These are phyloP conservation scores for Endoconidiophora polonica DNA, from an alignment of 2,329 filamentous ascomycete species.

Conservation along the genomic window DNA sequence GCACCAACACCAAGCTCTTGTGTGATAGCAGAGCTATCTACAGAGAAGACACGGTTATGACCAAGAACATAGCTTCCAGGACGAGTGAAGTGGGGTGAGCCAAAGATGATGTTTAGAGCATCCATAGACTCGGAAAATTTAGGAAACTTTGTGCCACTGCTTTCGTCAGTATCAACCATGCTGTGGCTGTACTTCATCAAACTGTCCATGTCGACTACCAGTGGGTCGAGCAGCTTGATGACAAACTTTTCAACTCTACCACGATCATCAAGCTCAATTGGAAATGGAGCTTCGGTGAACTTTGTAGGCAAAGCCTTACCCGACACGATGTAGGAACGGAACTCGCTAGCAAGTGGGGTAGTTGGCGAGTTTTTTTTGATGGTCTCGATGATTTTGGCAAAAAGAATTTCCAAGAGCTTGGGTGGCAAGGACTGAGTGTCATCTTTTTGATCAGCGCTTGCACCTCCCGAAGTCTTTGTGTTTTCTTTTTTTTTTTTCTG, in stretches of 20 bases:
- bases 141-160: constrained; percentile 24
- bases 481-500: constrained; percentile 1
- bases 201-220: constrained; percentile 19
- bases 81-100: constrained; percentile 25
- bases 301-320: constrained; percentile 2
- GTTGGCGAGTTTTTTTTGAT: constrained; percentile 20
- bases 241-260: constrained; percentile 24
- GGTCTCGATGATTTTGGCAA: constrained; percentile 23
- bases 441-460: constrained; percentile 1
- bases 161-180: constrained; percentile 22
- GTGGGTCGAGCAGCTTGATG: constrained; percentile 26
- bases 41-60: constrained; percentile 31
- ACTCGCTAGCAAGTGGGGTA: constrained; percentile 29
- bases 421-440: constrained; percentile 22
- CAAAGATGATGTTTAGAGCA: constrained; percentile 35
- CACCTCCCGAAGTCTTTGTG: constrained; percentile 9
- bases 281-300: constrained; percentile 1
- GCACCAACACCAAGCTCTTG: constrained; percentile 16
- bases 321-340: constrained; percentile 29
- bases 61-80: constrained; percentile 26
- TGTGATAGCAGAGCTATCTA: neutral
- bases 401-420: constrained; percentile 27
- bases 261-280: constrained; percentile 6
- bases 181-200: constrained; percentile 30
- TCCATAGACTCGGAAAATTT: constrained; percentile 32